A percentile compares a stretch with the other conserved stretches of the same genome.
These are phyloP conservation scores for Coemansia sp. DNA, from an alignment of 192 early-diverging fungal genomes.

Conservation along the genomic window DNA sequence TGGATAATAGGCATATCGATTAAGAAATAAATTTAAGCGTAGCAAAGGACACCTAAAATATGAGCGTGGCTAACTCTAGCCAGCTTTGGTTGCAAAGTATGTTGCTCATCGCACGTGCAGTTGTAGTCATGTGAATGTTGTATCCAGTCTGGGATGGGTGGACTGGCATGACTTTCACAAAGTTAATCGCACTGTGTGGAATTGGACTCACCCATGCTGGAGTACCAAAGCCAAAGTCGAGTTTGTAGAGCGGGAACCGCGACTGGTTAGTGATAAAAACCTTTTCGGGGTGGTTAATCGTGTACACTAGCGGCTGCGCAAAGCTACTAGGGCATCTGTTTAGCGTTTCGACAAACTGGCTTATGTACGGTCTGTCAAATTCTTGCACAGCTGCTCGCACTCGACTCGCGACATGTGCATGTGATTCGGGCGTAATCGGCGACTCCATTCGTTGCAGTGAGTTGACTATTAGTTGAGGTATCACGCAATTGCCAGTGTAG, in stretches of 20 bases:
- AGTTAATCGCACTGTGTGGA: neutral
- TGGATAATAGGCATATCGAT: too few relatives aligned
- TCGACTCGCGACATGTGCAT: neutral
- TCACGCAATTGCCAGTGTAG: neutral
- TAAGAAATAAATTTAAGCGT: too few relatives aligned
- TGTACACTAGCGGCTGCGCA: slow-evolving; percentile 13
- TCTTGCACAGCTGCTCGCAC: neutral
- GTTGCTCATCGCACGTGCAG: neutral
- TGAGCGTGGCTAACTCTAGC: neutral
- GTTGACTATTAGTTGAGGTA: neutral
- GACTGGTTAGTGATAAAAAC: slow-evolving; percentile 26
- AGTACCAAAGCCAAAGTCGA: slow-evolving; percentile 27
- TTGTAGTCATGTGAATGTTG: slow-evolving; percentile 15
- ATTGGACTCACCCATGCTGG: slow-evolving; percentile 24
- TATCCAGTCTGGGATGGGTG: slow-evolving; percentile 12
- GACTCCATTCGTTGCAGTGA: neutral
- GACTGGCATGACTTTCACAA: neutral
- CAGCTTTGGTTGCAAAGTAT: slow-evolving; percentile 6
- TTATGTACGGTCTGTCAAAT: neutral
- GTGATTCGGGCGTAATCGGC: neutral
- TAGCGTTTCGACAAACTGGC: neutral
- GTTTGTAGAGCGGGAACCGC: slow-evolving; percentile 20
- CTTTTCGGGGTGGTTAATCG: slow-evolving; percentile 2
- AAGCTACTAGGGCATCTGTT: slow-evolving; percentile 7
- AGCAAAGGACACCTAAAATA: neutral